These are phyloP conservation scores for Bipolaris bicolor DNA, from an alignment of 2,329 filamentous ascomycete genomes.

Conservation along the genomic window DNA sequence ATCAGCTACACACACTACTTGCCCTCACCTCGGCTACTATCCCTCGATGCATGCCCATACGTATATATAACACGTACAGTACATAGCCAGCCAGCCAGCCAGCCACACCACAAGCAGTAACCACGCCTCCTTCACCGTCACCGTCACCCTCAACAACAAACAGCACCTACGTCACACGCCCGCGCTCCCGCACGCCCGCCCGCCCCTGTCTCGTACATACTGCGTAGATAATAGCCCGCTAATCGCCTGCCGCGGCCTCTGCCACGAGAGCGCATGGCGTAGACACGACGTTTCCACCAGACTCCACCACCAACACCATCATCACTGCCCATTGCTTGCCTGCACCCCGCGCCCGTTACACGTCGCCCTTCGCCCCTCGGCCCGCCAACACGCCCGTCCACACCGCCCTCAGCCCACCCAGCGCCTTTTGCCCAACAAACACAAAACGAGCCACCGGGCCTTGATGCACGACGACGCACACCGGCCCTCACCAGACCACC, in stretches of 20 bases:
- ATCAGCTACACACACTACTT: neutral
- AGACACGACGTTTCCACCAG: conserved; percentile 1
- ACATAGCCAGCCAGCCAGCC: neutral
- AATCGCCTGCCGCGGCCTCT: neutral
- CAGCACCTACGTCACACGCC: neutral
- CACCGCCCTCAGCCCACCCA: conserved; percentile 7
- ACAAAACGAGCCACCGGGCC: conserved; percentile 5
- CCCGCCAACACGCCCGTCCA: conserved; percentile 2
- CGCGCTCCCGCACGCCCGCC: conserved; percentile 1
- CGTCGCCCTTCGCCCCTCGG: conserved; percentile 2
- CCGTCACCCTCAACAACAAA: neutral
- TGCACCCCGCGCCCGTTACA: conserved; percentile 1
- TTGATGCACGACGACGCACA: conserved; percentile 41
- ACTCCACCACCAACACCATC: neutral
- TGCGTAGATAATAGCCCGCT: too few species aligned
- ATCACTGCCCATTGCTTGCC: conserved; percentile 6
- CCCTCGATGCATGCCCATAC: neutral
- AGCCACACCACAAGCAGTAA: too few species aligned
- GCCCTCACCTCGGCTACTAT: conserved; percentile 22
- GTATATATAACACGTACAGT: neutral
- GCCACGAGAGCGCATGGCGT: conserved; percentile 3
- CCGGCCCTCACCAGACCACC: conserved; percentile 25
- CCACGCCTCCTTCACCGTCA: too few species aligned
- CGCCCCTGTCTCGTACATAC: conserved; percentile 4
- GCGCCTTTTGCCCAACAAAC: conserved; percentile 1